Base-by-base conservation (phyloP, 2,329 filamentous ascomycete species). In the Colletotrichum musicola region DNA sequence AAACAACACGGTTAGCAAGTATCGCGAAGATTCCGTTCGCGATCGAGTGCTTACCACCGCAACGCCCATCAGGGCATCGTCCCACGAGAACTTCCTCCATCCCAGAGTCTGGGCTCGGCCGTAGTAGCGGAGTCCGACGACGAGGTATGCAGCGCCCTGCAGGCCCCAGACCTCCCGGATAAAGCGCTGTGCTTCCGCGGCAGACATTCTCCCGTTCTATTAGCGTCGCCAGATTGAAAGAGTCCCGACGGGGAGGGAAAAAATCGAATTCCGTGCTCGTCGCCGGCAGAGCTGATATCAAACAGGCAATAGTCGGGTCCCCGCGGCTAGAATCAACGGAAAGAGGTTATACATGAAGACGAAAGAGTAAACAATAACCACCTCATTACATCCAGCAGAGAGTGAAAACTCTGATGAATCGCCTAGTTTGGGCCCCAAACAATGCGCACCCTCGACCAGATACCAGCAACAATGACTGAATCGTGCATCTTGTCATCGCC, bases 101-200 rank as follows among this genome's bases (percentile, higher is more conserved):
- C 60, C 65, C 22, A 65, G 16, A 20, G 66, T 64, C 14, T 56
- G 59, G 10, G 30, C 9, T 2, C 65, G 65, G n/a, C 54, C 64
- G 54, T 68, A 68, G 54, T 69, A 71, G 5, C 69, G 69, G 38
- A 71, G 49, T 4, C 66, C 66, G 16, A 71, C 65, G 12, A 71
- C 57, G 7, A 66, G 46, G 30, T 71, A 71, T 1, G 66, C 66
- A 5, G 53, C 62, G 16, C 61, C 66, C 27, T 71, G 69, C 18
- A 71, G 60, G 22, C 65, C 69, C 69, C 69, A 71, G 51, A 69
- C 69, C 14, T 71, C 69, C n/a, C 47, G 66, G 18, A 71, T 69
- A 25, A 71, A 71, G 6, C 9, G 25, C 2, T 64, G 35, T 10
- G 65, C 61, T 35, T 56, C 65, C 27, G 35, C 62, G 9, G 62